Base-by-base conservation (phyloP, 306 rosid genomes). In the Dalbergia cochinchinensis region DNA sequence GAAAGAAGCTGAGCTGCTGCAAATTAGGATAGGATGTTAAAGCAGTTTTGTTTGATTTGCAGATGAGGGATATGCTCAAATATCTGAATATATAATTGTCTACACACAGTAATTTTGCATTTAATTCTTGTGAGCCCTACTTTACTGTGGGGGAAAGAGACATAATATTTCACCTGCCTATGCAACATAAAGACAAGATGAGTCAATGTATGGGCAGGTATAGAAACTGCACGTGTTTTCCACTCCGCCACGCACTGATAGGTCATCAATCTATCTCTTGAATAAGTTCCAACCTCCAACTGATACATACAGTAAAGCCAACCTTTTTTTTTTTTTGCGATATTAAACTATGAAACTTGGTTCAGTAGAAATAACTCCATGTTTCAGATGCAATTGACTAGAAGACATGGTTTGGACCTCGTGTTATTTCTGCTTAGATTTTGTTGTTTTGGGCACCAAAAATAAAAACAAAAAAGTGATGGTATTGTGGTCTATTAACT, bases 151-250 rank as follows among this genome's bases (percentile, higher is more conserved):
- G 62, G 57, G 68, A 77, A 76, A 26, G 75, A 62, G 79, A 77
- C 85, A 76, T 20, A 54, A 57, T 64, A 77, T 14, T 54, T 54
- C 60, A 69, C 6, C 31, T 45, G 63, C 63, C 34, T 59, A 35
- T 71, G n/a, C 69, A 82, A 77, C 82, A 63, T 44, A 64, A 63
- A 81, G 69, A 70, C 81, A 68, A 37, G 71, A 48, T 48, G 65
- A 35, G 59, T 60, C 78, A 76, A 70, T 77, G 54, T 13, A 62
- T 39, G 73, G 31, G 60, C 65, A 70, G 74, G 65, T 39, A 22
- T 71, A 70, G 15, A 72, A 71, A 71, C 26, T 65, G 71, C 86
- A 78, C 86, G 82, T 82, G 82, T 62, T 80, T 26, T 65, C 50
- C 19, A 39, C 80, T 33, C 54, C 70, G 18, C 33, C 71, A 44